Percentiles rank a stretch among this genome's conserved stretches.
These are phyloP conservation scores for Arthrobotrys musiformis DNA, from an alignment of 2,329 filamentous ascomycete species.

Conservation along the genomic window DNA sequence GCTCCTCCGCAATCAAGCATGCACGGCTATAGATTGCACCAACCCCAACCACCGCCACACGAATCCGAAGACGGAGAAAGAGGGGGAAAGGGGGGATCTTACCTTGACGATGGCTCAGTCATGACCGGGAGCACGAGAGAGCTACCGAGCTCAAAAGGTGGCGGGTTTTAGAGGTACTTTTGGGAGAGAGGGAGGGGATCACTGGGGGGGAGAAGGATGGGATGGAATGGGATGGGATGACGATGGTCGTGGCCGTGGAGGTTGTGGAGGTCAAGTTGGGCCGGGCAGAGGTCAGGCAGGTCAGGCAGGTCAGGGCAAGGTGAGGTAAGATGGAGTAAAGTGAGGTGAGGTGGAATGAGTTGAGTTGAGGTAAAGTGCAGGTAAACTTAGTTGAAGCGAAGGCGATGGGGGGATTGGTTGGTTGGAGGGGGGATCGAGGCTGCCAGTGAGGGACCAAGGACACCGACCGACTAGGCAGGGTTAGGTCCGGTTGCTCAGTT, in stretches of 20 bases:
- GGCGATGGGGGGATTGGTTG: neutral
- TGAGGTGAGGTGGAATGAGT: neutral
- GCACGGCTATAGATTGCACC: neutral
- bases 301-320: neutral
- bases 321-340: neutral
- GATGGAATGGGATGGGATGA: neutral
- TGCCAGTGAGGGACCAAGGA: slow-evolving; percentile 36
- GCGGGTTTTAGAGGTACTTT: neutral
- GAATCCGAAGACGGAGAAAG: neutral
- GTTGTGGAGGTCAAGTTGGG: neutral
- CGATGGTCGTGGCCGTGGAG: neutral
- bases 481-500: neutral
- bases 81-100: slow-evolving; percentile 11
- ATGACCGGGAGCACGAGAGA: slow-evolving; percentile 53
- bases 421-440: neutral
- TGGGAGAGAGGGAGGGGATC: neutral
- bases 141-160: slow-evolving; percentile 27
- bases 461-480: slow-evolving; percentile 1
- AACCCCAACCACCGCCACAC: slow-evolving; percentile 28
- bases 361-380: slow-evolving; percentile 10
- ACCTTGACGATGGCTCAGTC: slow-evolving; percentile 55
- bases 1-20: slow-evolving; percentile 12
- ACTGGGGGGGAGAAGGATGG: neutral
- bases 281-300: neutral
- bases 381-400: neutral